A percentile compares a stretch with the other conserved stretches of the same genome.
Evolutionary conservation across 2,329 filamentous ascomycete genomes (phyloP).

Genomic region (Colletotrichum cereale): DNA sequence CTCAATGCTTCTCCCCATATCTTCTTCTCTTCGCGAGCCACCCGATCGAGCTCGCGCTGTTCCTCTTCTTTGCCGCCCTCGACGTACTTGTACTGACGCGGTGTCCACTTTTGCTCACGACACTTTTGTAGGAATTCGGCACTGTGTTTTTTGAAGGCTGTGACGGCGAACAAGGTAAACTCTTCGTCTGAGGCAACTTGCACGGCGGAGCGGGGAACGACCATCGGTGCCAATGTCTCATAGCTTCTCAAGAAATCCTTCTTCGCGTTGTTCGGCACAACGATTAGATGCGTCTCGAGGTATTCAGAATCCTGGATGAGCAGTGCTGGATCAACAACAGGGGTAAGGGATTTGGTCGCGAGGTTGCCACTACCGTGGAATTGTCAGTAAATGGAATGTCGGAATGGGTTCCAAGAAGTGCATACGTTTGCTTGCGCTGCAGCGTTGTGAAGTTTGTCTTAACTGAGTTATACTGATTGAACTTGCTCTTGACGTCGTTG

Average conservation of each 20-base stretch:
- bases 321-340: slow-evolving; percentile 83
- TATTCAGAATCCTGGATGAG: slow-evolving; percentile 94
- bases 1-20: slow-evolving; percentile 92
- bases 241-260: slow-evolving; percentile 93
- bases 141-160: slow-evolving; percentile 92
- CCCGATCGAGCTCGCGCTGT: slow-evolving; percentile 84
- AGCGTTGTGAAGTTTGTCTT: slow-evolving; percentile 86
- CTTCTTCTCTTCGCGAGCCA: slow-evolving; percentile 88
- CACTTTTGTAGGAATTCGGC: slow-evolving; percentile 92
- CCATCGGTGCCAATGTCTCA: slow-evolving; percentile 90
- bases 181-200: slow-evolving; percentile 89
- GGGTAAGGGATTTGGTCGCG: slow-evolving; percentile 91
- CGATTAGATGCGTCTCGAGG: slow-evolving; percentile 94
- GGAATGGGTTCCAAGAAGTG: slow-evolving; percentile 10
- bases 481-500: slow-evolving; percentile 95
- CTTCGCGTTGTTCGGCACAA: slow-evolving; percentile 81
- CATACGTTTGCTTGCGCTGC: slow-evolving; percentile 89
- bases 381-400: slow-evolving; percentile 32
- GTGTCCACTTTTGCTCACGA: slow-evolving; percentile 93
- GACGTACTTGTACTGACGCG: slow-evolving; percentile 92
- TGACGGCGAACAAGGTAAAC: slow-evolving; percentile 88
- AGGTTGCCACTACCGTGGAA: slow-evolving; percentile 80
- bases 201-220: slow-evolving; percentile 88
- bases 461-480: slow-evolving; percentile 92
- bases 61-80: slow-evolving; percentile 93